phyloP scores from a whole-genome alignment of 192 early-diverging fungal species.

The Backusella liffmaniae region DNA sequence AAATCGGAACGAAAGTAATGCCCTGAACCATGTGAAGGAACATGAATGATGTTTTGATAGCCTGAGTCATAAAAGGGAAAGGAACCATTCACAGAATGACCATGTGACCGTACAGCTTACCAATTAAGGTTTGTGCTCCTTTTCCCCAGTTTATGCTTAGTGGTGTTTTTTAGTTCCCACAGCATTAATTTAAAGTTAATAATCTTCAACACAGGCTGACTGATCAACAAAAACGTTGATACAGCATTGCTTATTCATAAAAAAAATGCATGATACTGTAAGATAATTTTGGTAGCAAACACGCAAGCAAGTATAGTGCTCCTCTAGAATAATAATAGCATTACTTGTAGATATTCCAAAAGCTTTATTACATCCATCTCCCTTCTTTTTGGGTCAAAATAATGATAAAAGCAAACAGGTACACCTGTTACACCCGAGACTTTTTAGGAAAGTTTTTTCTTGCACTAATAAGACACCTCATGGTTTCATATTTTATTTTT shows the following conservation, averaged over 20 bases:
- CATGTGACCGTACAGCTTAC: not conserved
- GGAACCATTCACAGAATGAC: constrained; percentile 1
- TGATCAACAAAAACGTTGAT: not conserved
- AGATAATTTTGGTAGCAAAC: not conserved
- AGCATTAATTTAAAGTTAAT: not conserved
- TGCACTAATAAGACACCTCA: not conserved
- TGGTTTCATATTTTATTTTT: not conserved
- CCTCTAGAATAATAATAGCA: no score
- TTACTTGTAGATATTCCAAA: no score
- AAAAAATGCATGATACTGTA: not conserved
- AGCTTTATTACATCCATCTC: not conserved
- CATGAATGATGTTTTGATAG: not conserved
- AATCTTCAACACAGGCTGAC: not conserved
- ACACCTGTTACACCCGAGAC: not conserved
- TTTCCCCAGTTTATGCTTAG: not conserved
- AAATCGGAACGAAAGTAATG: not conserved
- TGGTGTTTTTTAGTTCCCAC: not conserved
- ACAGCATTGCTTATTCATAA: not conserved
- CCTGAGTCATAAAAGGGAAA: constrained; percentile 4
- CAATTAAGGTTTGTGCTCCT: not conserved
- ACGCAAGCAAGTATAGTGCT: no score
- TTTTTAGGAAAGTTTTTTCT: not conserved
- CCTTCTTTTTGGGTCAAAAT: not conserved
- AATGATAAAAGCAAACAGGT: not conserved
- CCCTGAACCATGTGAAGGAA: not conserved